Percentiles rank a stretch among this genome's conserved stretches.
Evolutionary conservation across 768 basidiomycete genomes (phyloP).

Genomic region (Candolleomyces eurysporus): DNA sequence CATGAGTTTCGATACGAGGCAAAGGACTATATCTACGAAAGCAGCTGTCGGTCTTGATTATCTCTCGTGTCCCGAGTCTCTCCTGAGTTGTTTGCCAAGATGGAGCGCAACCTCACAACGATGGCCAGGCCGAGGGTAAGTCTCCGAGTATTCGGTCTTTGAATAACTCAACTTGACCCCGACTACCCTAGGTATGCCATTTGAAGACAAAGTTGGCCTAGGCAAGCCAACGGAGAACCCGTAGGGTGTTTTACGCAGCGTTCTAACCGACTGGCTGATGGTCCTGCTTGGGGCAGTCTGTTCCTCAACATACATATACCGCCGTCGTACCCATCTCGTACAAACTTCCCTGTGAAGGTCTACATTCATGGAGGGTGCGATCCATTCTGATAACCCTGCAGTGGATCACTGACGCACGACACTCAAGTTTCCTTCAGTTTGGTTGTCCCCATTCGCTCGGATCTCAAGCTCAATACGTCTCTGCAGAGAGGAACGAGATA

Average conservation of each 20-base stretch:
- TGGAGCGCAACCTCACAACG: conserved; percentile 58
- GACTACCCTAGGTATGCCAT: conserved; percentile 37
- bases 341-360: conserved; percentile 60
- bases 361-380: conserved; percentile 77
- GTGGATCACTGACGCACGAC: background rate
- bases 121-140: conserved; percentile 59
- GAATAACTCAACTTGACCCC: background rate
- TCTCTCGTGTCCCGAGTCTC: conserved; percentile 4
- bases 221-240: conserved; percentile 72
- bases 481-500: conserved; percentile 62
- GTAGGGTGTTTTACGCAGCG: conserved; percentile 32
- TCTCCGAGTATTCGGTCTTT: background rate
- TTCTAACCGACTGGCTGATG: background rate
- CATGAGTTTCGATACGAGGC: conserved; percentile 51
- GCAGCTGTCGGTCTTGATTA: conserved; percentile 41
- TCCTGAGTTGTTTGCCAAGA: conserved; percentile 33
- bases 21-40: conserved; percentile 61
- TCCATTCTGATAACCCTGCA: background rate
- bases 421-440: conserved; percentile 68
- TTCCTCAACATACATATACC: conserved; percentile 67
- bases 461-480: conserved; percentile 64
- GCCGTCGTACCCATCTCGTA: conserved; percentile 44
- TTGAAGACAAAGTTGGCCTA: conserved; percentile 60
- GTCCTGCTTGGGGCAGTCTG: conserved; percentile 18
- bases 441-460: conserved; percentile 66